Percentiles rank a stretch among this genome's conserved stretches.
These are phyloP conservation scores for Chaetoceros tenuissimus DNA, from an alignment of 108 stramenopile species.

Conservation along the genomic window DNA sequence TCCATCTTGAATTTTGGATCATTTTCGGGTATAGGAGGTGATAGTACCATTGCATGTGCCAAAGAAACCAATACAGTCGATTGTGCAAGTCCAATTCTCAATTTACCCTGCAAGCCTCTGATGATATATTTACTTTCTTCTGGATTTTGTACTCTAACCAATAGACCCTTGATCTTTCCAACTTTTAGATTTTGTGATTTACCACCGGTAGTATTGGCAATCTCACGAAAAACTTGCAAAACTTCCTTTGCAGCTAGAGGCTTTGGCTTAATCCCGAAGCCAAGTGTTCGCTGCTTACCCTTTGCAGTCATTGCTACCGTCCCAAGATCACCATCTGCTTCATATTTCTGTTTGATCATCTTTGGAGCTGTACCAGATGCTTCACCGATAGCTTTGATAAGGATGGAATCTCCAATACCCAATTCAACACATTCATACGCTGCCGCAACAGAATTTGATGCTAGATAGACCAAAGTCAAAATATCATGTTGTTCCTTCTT, in stretches of 20 bases:
- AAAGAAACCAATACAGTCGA: conserved; percentile 91
- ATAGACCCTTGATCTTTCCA: conserved; percentile 84
- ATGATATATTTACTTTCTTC: conserved; percentile 94
- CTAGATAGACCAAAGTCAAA: conserved; percentile 71
- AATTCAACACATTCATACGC: conserved; percentile 93
- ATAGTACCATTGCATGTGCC: conserved; percentile 82
- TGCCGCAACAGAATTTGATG: conserved; percentile 87
- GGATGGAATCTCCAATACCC: conserved; percentile 93
- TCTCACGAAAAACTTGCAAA: conserved; percentile 51
- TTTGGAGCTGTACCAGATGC: conserved; percentile 63
- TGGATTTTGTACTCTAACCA: conserved; percentile 60
- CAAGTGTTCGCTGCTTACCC: conserved; percentile 82
- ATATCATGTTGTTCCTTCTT: too few relatives aligned
- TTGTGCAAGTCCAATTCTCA: conserved; percentile 92
- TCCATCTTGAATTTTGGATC: conserved; percentile 22
- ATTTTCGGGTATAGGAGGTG: conserved; percentile 28
- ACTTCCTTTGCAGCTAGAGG: conserved; percentile 53
- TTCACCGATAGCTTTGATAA: conserved; percentile 90
- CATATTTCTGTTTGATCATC: conserved; percentile 75
- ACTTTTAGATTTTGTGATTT: conserved; percentile 91
- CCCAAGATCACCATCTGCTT: conserved; percentile 90
- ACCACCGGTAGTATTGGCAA: conserved; percentile 76
- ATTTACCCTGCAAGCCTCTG: conserved; percentile 96
- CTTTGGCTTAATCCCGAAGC: conserved; percentile 58
- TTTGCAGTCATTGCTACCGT: conserved; percentile 80